Evolutionary conservation across 441 rosid genomes (phyloP).

Genomic region (Pelargonium cotyledonis): DNA sequence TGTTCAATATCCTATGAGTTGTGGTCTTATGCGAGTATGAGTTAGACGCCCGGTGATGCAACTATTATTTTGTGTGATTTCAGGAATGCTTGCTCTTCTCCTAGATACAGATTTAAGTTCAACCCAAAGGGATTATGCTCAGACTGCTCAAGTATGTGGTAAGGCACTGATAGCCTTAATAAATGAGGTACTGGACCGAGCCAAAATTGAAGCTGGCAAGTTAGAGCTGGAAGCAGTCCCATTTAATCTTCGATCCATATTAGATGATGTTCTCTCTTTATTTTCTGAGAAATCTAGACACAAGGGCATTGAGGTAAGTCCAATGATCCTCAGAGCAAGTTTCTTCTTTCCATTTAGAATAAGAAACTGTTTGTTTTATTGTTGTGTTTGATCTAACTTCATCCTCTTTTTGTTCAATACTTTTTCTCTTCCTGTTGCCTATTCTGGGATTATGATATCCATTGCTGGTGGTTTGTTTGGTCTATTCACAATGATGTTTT

Average conservation of each 20-base stretch:
- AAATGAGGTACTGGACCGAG: conserved; percentile 97
- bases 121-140: conserved; percentile 86
- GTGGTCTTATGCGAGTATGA: background rate
- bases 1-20: background rate
- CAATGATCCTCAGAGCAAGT: background rate
- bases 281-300: conserved; percentile 85
- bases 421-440: no score
- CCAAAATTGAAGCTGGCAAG: conserved; percentile 93
- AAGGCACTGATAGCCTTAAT: conserved; percentile 90
- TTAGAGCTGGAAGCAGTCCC: conserved; percentile 80
- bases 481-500: no score
- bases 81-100: conserved; percentile 91
- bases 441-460: no score
- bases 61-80: conserved; percentile 13
- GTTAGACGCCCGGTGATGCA: background rate
- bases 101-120: conserved; percentile 81
- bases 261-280: conserved; percentile 90
- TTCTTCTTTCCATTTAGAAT: no score
- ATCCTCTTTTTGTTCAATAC: conserved; percentile 7
- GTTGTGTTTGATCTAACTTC: conserved; percentile 19
- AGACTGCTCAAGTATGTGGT: conserved; percentile 90
- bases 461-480: no score
- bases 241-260: conserved; percentile 62
- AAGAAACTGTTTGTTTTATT: background rate
- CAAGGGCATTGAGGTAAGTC: conserved; percentile 82